Percentiles rank a stretch among this genome's conserved stretches.
phyloP scores from a whole-genome alignment of 73 alveolate genomes.

The Tetrahymena elliotti region DNA sequence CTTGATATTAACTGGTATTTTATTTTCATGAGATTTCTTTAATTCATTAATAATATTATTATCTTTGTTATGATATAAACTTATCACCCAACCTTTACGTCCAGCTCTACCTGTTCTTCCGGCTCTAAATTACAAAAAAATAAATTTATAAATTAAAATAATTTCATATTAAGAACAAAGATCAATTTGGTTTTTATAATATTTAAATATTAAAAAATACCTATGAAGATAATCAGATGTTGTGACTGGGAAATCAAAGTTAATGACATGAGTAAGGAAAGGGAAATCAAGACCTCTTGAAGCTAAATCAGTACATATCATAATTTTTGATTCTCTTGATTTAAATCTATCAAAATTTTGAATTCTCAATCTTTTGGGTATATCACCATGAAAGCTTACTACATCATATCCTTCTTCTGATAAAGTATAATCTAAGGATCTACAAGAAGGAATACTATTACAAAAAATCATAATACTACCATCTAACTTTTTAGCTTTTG shows the following conservation, averaged over 20 bases:
- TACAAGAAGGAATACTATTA: conserved; percentile 71
- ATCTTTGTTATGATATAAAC: conserved; percentile 56
- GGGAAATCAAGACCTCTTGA: conserved; percentile 90
- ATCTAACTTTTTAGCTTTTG: conserved; percentile 19
- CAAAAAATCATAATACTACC: conserved; percentile 73
- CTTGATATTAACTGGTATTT: conserved; percentile 19
- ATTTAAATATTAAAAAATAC: background rate
- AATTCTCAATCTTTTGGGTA: conserved; percentile 69
- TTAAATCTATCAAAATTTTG: conserved; percentile 64
- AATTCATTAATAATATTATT: conserved; percentile 42
- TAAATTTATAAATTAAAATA: background rate
- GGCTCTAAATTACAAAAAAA: conserved; percentile 42
- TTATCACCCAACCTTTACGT: conserved; percentile 69
- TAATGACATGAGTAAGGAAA: conserved; percentile 58
- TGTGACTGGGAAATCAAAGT: conserved; percentile 75
- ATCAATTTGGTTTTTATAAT: too few relatives aligned
- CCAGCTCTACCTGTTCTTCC: conserved; percentile 99
- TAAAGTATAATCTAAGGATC: conserved; percentile 63
- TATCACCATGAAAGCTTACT: conserved; percentile 80
- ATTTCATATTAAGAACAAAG: too few relatives aligned
- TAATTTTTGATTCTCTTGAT: conserved; percentile 54
- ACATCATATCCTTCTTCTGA: conserved; percentile 56
- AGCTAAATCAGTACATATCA: conserved; percentile 91
- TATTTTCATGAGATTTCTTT: conserved; percentile 38
- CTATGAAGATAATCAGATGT: conserved; percentile 72